A percentile compares a stretch with the other conserved stretches of the same genome.
These are phyloP conservation scores for Penicillium sp. DNA, from an alignment of 2,329 filamentous ascomycete genomes.

Conservation along the genomic window DNA sequence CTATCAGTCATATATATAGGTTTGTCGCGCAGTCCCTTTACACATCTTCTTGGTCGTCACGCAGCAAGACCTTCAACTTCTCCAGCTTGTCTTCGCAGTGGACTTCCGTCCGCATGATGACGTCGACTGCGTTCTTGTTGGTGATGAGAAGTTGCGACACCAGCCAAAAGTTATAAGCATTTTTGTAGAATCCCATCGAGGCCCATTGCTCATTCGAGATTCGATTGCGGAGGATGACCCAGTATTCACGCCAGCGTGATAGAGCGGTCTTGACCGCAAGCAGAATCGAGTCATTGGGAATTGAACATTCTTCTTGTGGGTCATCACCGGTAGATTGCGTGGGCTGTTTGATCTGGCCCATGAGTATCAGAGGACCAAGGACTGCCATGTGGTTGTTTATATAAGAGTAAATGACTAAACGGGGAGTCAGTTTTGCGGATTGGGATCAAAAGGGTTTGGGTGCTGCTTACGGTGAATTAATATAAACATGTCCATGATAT, in stretches of 20 bases:
- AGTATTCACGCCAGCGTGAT: slow-evolving; percentile 41
- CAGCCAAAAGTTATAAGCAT: slow-evolving; percentile 46
- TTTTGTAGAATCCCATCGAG: slow-evolving; percentile 45
- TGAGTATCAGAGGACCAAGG: slow-evolving; percentile 31
- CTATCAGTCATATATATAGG: neutral
- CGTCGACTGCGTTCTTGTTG: slow-evolving; percentile 45
- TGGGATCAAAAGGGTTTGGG: neutral
- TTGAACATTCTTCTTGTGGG: slow-evolving; percentile 7
- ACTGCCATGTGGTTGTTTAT: slow-evolving; percentile 45
- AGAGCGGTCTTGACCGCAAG: slow-evolving; percentile 37
- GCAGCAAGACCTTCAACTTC: slow-evolving; percentile 42
- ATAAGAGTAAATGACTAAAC: slow-evolving; percentile 42
- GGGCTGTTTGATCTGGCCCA: slow-evolving; percentile 2
- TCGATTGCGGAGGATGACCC: slow-evolving; percentile 34
- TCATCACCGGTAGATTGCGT: slow-evolving; percentile 3
- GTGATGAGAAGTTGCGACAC: slow-evolving; percentile 45
- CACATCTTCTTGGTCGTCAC: slow-evolving; percentile 33
- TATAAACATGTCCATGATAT: slow-evolving; percentile 44
- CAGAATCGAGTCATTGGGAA: slow-evolving; percentile 34
- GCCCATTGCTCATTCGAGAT: slow-evolving; percentile 40
- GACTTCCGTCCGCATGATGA: slow-evolving; percentile 47
- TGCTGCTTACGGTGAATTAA: slow-evolving; percentile 42
- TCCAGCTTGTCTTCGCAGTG: slow-evolving; percentile 47
- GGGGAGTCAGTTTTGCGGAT: neutral
- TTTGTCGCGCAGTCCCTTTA: neutral